Percentiles rank a stretch among this genome's conserved stretches.
Evolutionary conservation across 179 eudicot species (phyloP).

Genomic region (Vitellaria paradoxa): DNA sequence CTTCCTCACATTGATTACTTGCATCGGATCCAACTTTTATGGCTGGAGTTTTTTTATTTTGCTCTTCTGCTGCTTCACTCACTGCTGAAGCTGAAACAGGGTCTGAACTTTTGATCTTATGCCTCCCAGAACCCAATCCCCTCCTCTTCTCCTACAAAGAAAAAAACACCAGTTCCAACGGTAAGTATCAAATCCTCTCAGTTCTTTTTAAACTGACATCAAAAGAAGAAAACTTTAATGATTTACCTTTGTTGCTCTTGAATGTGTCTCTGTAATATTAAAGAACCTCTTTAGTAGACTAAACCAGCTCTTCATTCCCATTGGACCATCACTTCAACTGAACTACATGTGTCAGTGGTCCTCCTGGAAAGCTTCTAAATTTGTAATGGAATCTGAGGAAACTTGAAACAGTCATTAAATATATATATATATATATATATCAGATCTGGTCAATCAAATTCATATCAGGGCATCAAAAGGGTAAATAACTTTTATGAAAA

Average conservation of each 20-base stretch:
- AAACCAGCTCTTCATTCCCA: conserved; percentile 69
- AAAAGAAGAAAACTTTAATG: background rate
- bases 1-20: conserved; percentile 11
- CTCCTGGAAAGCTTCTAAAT: too few species aligned
- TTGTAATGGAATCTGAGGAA: too few species aligned
- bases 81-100: conserved; percentile 21
- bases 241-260: conserved; percentile 40
- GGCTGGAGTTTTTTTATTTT: background rate
- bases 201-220: background rate
- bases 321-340: conserved; percentile 13
- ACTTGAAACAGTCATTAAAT: too few species aligned
- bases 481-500: too few species aligned
- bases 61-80: conserved; percentile 17
- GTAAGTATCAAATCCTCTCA: background rate
- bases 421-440: too few species aligned
- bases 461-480: too few species aligned
- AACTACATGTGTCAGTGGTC: too few species aligned
- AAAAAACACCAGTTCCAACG: conserved; percentile 3
- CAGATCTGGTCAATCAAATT: too few species aligned
- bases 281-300: conserved; percentile 46
- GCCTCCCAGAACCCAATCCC: conserved; percentile 30
- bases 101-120: conserved; percentile 21
- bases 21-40: background rate
- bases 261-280: conserved; percentile 30
- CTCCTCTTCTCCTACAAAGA: conserved; percentile 28